A percentile compares a stretch with the other conserved stretches of the same genome.
Conservation (phyloP, 305 asterid species). For the Fraxinus latifolia region DNA sequence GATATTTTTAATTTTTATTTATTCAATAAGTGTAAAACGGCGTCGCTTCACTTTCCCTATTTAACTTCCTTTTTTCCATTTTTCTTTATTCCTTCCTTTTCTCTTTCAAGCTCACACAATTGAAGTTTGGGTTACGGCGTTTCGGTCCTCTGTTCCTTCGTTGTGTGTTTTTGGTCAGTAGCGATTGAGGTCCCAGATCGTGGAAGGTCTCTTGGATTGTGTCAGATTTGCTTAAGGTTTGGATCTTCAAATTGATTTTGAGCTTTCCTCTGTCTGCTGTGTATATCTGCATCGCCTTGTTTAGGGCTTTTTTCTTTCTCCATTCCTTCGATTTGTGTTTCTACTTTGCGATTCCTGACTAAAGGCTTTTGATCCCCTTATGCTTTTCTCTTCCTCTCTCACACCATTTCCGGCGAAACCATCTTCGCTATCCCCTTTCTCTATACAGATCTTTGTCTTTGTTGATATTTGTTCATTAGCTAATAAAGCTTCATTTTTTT, state of each 20-base stretch:
- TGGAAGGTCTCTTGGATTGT: neutral
- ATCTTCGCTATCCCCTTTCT: neutral
- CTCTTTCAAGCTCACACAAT: neutral
- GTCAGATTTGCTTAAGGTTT: neutral
- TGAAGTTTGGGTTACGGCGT: neutral
- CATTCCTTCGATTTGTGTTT: neutral
- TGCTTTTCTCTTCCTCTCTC: neutral
- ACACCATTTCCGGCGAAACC: neutral
- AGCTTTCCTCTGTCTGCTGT: neutral
- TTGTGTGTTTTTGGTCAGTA: neutral
- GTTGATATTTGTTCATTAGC: neutral
- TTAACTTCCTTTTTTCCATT: neutral
- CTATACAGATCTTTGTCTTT: neutral
- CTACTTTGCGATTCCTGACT: neutral
- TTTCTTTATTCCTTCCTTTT: neutral
- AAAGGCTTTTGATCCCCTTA: neutral
- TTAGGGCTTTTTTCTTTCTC: neutral
- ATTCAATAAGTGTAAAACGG: neutral
- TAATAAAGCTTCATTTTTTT: neutral
- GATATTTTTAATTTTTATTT: neutral
- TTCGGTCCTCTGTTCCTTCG: neutral
- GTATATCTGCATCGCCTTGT: neutral
- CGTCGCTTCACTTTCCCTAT: neutral
- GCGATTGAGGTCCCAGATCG: neutral
- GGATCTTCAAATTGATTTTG: neutral